Evolutionary conservation across 805 yeast genomes (phyloP).

Genomic region (Isabelozyma heimii): DNA sequence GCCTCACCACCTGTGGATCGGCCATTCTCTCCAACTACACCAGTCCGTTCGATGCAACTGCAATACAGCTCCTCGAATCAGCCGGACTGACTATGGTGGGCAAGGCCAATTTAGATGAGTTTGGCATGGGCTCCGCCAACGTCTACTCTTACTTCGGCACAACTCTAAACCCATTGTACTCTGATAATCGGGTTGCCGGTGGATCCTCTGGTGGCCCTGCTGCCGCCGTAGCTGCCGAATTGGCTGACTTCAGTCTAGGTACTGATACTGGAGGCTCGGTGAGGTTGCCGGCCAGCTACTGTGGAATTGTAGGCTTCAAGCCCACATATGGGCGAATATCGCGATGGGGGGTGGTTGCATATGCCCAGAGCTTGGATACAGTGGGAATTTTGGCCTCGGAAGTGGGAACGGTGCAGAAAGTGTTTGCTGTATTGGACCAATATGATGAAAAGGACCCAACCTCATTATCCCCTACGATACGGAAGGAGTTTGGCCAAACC

Average conservation of each 20-base stretch:
- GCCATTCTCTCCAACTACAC: conserved; percentile 52
- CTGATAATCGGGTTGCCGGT: conserved; percentile 50
- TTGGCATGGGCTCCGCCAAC: conserved; percentile 91
- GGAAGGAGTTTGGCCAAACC: conserved; percentile 24
- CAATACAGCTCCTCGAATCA: conserved; percentile 48
- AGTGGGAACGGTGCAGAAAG: conserved; percentile 41
- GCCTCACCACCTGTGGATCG: conserved; percentile 80
- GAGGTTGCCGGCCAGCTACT: conserved; percentile 85
- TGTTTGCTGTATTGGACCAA: conserved; percentile 55
- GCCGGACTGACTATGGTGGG: conserved; percentile 62
- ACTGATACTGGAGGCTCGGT: conserved; percentile 98
- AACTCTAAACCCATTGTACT: conserved; percentile 49
- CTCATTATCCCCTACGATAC: conserved; percentile 35
- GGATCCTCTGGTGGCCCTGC: conserved; percentile 98
- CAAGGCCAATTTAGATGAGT: conserved; percentile 91
- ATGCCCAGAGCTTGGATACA: conserved; percentile 92
- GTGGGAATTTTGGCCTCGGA: conserved; percentile 76
- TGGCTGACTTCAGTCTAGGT: conserved; percentile 78
- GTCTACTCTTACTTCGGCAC: conserved; percentile 57
- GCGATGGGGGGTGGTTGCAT: conserved; percentile 87
- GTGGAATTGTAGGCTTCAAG: conserved; percentile 83
- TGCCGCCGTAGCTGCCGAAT: conserved; percentile 75
- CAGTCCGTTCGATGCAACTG: conserved; percentile 84
- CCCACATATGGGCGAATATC: conserved; percentile 93
- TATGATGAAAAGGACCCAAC: conserved; percentile 83